These are phyloP conservation scores for Kwoniella shivajii DNA, from an alignment of 1,284 basidiomycete species.

Conservation along the genomic window DNA sequence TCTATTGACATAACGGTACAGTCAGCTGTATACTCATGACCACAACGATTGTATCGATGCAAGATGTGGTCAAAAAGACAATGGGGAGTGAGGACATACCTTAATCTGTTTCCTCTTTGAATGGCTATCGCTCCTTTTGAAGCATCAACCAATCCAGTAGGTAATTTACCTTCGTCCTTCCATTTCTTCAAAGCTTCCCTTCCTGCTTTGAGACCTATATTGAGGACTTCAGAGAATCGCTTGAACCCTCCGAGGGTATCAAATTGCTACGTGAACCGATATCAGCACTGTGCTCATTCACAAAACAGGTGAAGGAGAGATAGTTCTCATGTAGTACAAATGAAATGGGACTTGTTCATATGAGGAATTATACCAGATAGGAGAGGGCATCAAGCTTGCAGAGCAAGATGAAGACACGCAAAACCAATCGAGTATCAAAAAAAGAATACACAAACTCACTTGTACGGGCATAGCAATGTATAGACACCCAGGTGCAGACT, in stretches of 20 bases:
- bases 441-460: too few species aligned
- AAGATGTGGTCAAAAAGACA: too few species aligned
- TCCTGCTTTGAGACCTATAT: constrained; percentile 78
- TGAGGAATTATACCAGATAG: too few species aligned
- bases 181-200: constrained; percentile 73
- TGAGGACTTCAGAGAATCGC: constrained; percentile 61
- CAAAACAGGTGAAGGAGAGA: too few species aligned
- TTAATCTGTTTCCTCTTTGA: constrained; percentile 40
- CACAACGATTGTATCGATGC: too few species aligned
- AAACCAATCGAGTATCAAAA: too few species aligned
- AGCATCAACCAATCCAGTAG: constrained; percentile 64
- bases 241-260: constrained; percentile 54
- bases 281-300: neutral
- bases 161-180: constrained; percentile 78
- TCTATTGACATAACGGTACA: constrained; percentile 7
- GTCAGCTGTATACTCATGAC: too few species aligned
- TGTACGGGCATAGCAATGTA: constrained; percentile 97
- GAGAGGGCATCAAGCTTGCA: too few species aligned
- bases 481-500: constrained; percentile 79
- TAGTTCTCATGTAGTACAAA: too few species aligned
- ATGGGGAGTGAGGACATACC: too few species aligned
- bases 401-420: too few species aligned
- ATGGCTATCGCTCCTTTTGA: constrained; percentile 35
- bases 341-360: too few species aligned
- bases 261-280: constrained; percentile 26